Conservation (phyloP, 106 monocot species). For the Dendrobium chrysotoxum region DNA sequence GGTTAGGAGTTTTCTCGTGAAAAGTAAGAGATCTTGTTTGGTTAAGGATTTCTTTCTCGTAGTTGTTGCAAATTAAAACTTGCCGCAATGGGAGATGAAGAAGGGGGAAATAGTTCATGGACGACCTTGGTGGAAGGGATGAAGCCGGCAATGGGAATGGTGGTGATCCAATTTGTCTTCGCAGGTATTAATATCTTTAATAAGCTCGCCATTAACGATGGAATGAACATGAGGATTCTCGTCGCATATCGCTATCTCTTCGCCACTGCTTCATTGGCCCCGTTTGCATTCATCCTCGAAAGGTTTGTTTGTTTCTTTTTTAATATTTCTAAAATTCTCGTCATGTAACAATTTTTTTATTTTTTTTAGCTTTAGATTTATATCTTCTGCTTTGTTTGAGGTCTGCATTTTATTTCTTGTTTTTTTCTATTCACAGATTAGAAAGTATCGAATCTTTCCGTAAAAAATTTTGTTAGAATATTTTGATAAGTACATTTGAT, state of each 20-base stretch:
- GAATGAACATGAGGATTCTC: slow-evolving; percentile 58
- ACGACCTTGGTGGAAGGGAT: slow-evolving; percentile 21
- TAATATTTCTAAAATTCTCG: background rate
- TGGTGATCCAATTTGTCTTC: slow-evolving; percentile 41
- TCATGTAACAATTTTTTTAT: background rate
- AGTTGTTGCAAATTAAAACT: no score
- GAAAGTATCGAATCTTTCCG: no score
- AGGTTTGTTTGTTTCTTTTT: slow-evolving; percentile 12
- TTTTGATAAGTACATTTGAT: no score
- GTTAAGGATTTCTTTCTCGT: no score
- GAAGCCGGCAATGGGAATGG: slow-evolving; percentile 51
- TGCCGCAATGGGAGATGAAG: background rate
- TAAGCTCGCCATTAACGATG: slow-evolving; percentile 63
- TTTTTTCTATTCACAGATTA: no score
- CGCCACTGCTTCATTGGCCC: slow-evolving; percentile 33
- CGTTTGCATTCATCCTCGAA: slow-evolving; percentile 59
- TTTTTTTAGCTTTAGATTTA: background rate
- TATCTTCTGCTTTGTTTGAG: background rate
- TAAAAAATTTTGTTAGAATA: no score
- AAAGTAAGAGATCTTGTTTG: no score
- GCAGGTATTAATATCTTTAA: slow-evolving; percentile 63
- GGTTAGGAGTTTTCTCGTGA: no score
- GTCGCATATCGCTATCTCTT: slow-evolving; percentile 65
- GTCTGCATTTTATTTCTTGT: background rate
- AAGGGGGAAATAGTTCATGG: background rate